These are phyloP conservation scores for Wickerhamomyces silvicola DNA, from an alignment of 805 yeast species.

Conservation along the genomic window DNA sequence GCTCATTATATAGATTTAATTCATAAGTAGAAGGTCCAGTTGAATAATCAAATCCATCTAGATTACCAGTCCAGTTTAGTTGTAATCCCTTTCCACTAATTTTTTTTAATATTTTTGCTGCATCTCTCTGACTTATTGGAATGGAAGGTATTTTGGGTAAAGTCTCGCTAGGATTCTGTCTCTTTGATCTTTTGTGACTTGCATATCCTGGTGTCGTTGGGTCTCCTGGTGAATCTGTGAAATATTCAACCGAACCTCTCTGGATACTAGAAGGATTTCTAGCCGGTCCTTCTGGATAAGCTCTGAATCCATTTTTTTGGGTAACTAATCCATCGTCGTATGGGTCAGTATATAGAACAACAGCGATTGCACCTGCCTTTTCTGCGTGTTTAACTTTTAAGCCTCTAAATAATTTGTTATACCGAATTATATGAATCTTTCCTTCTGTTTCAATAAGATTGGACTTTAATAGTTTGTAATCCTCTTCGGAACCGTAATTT, in stretches of 20 bases:
- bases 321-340: slow-evolving; percentile 55
- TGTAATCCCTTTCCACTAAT: slow-evolving; percentile 33
- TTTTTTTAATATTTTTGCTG: slow-evolving; percentile 32
- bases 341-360: slow-evolving; percentile 44
- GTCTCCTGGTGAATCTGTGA: slow-evolving; percentile 63
- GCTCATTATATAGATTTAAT: slow-evolving; percentile 36
- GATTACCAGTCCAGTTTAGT: slow-evolving; percentile 33
- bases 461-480: slow-evolving; percentile 38
- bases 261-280: slow-evolving; percentile 56
- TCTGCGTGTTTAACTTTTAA: slow-evolving; percentile 58
- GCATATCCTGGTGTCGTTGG: slow-evolving; percentile 75
- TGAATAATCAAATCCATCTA: slow-evolving; percentile 35
- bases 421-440: slow-evolving; percentile 55
- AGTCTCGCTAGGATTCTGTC: slow-evolving; percentile 33
- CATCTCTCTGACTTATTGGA: slow-evolving; percentile 40
- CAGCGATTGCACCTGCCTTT: slow-evolving; percentile 55
- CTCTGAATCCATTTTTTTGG: slow-evolving; percentile 44
- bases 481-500: slow-evolving; percentile 53
- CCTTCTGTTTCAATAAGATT: slow-evolving; percentile 39
- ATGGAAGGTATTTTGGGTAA: slow-evolving; percentile 50
- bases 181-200: slow-evolving; percentile 36
- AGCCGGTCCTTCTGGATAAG: slow-evolving; percentile 62
- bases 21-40: slow-evolving; percentile 38
- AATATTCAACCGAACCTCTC: slow-evolving; percentile 53
- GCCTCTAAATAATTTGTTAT: slow-evolving; percentile 45